phyloP scores from a whole-genome alignment of 495 filamentous ascomycete genomes.

The Aspergillus incahuasiensis region DNA sequence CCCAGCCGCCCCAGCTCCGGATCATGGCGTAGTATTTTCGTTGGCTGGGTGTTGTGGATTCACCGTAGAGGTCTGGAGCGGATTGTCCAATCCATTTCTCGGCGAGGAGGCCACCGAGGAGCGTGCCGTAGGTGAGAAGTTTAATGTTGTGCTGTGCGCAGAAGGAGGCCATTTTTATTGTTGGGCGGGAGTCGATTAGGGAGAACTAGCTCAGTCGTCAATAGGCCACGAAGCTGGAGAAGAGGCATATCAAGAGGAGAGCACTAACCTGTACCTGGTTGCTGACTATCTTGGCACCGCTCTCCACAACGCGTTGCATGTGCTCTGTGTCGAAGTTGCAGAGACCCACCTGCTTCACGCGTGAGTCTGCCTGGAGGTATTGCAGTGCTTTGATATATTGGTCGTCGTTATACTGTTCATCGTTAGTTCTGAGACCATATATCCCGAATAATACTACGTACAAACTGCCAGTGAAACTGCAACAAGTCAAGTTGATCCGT shows the following conservation, averaged over 20 bases:
- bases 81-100: slow-evolving; percentile 33
- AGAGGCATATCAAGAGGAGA: not conserved
- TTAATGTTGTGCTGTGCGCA: slow-evolving; percentile 36
- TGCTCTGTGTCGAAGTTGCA: slow-evolving; percentile 39
- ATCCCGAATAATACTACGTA: slow-evolving; percentile 16
- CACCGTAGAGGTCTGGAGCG: slow-evolving; percentile 32
- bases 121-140: slow-evolving; percentile 41
- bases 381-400: slow-evolving; percentile 34
- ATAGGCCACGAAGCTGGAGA: not conserved
- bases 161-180: slow-evolving; percentile 30
- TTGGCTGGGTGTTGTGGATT: slow-evolving; percentile 39
- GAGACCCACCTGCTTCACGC: slow-evolving; percentile 32
- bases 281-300: not conserved
- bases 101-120: slow-evolving; percentile 42
- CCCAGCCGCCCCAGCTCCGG: slow-evolving; percentile 24
- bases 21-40: slow-evolving; percentile 44
- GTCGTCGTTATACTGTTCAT: slow-evolving; percentile 32
- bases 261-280: not conserved
- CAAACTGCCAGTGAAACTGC: slow-evolving; percentile 46
- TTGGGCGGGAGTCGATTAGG: slow-evolving; percentile 9
- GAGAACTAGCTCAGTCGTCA: not conserved
- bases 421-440: not conserved
- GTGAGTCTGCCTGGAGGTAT: slow-evolving; percentile 27
- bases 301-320: not conserved
- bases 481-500: slow-evolving; percentile 34